Evolutionary conservation across 2,329 filamentous ascomycete species (phyloP), one percentile per base, ranked within the genome.

Genomic region (Fusarium buxicola): DNA sequence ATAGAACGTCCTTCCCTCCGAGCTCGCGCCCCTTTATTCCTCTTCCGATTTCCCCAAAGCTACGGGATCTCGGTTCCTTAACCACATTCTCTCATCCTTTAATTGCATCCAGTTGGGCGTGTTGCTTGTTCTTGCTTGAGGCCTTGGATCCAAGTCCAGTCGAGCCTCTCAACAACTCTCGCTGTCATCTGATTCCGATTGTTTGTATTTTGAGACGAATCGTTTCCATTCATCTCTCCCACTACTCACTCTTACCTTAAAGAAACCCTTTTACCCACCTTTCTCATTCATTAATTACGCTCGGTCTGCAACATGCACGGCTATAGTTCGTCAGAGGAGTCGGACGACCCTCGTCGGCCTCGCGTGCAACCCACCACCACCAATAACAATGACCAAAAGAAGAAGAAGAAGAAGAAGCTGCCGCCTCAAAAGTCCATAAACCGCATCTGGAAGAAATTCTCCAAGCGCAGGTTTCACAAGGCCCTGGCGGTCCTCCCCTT

Each of bases 391-490:
- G 76, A 76, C 40, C 75, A 79, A 25, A 81, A 86, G 68, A 84
- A 86, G 70, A 86, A 85, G 73, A 69, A 60, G 49, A 72, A 86
- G 74, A 72, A 71, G 69, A 71, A 82, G 69, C 81, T 84, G 62
- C 79, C 85, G 12, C 88, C 89, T 1, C 89, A 91, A 72, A 82
- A 86, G 69, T 83, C 82, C 58, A 89, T 91, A 72, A 86, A 90
- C 72, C 82, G 83, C 55, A 86, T 89, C 60, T 91, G 89, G 89
- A 82, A 82, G 70, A 81, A 79, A 21, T 88, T 88, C 66, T 82
- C 81, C 12, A 82, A 84, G 68, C 75, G 75, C 52, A 84, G 85
- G 58, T 90, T 89, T 69, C 86, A 83, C 71, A 90, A 88, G 74
- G 87, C 88, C 5, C 83, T 89, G 31, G 81, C 84, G 4, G 83